Evolutionary conservation across 352 stramenopile species (phyloP), one percentile per base, ranked within the genome.

Genomic region (Pythium scleroteichum): DNA sequence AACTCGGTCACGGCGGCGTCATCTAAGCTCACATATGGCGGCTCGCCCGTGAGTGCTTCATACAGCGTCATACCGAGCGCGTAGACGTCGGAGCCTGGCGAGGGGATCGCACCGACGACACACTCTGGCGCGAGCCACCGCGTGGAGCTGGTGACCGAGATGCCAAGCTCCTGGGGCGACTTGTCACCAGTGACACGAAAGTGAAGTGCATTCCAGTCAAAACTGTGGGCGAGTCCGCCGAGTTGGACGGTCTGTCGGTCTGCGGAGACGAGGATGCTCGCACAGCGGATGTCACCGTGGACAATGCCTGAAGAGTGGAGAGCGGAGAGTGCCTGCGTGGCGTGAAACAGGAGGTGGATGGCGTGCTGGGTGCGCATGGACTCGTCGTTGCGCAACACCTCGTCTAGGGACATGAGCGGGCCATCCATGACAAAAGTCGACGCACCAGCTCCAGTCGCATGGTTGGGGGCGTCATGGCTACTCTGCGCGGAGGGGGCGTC

Each of bases 111-210:
- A 12, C 52, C 52, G 8, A 10, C 20, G 13, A 59, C 26, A 19
- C 52, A 51, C 52, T 59, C 39, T 10, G 52, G 52, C 10, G 52
- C 52, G 10, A 59, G 52, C 52, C 52, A 59, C 3, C 52, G 38
- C 4, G 26, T 41, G 5, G 20, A 13, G 3, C 19, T 17, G 4
- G 38, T 41, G 4, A 59, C 40, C 0, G 52, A 51, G 19, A 50
- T 27, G 2, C 40, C 40, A 6, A 42, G 10, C 19, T 57, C 52
- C 4, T 6, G 16, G 0, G 38, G 1, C 16, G 26, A 41, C 40
- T 27, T 41, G 52, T 50, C 26, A 12, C 22, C 6, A 12, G 14
- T 39, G 8, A 42, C 7, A 38, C 40, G 40, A 24, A 51, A 50
- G 4, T 38, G 52, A 19, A 49, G 39, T 12, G 52, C 23, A 26